phyloP scores from a whole-genome alignment of 2,329 filamentous ascomycete genomes.

The Plenodomus biglobosus region DNA sequence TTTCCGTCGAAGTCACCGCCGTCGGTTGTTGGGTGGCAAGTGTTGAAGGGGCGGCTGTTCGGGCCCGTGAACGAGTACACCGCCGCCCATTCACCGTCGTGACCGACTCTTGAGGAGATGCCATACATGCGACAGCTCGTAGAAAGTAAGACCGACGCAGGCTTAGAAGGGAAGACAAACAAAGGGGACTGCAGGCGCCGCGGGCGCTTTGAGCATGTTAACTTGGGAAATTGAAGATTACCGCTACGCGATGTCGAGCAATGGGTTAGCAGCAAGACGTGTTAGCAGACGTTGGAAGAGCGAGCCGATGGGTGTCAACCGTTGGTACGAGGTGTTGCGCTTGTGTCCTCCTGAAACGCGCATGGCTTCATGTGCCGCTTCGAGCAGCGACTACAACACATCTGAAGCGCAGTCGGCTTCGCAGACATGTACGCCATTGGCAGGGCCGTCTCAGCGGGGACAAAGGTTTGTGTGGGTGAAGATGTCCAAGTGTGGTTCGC shows the following conservation, averaged over 20 bases:
- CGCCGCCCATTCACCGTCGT: constrained; percentile 44
- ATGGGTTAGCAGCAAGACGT: constrained; percentile 26
- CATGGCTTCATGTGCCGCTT: constrained; percentile 40
- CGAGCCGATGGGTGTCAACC: constrained; percentile 34
- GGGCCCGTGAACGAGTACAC: constrained; percentile 44
- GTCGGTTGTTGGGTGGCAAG: constrained; percentile 16
- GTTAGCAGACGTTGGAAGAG: constrained; percentile 29
- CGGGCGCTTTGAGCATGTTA: constrained; percentile 43
- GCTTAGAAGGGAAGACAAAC: constrained; percentile 33
- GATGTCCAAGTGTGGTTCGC: no score
- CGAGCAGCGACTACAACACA: constrained; percentile 40
- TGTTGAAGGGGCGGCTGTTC: constrained; percentile 32
- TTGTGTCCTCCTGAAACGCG: constrained; percentile 40
- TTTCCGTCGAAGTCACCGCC: constrained; percentile 20
- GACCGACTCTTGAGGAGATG: constrained; percentile 40
- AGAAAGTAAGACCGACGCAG: constrained; percentile 33
- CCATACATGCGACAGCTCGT: constrained; percentile 43
- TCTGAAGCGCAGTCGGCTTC: constrained; percentile 43
- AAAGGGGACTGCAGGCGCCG: constrained; percentile 34
- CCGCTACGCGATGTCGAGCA: constrained; percentile 25
- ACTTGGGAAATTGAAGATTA: constrained; percentile 31
- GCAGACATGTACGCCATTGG: constrained; percentile 24
- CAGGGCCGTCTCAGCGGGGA: constrained; percentile 37
- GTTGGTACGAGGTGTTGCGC: constrained; percentile 40
- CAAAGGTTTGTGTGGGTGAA: background rate